phyloP scores from a whole-genome alignment of 768 basidiomycete species.

The Ramaria sp. region DNA sequence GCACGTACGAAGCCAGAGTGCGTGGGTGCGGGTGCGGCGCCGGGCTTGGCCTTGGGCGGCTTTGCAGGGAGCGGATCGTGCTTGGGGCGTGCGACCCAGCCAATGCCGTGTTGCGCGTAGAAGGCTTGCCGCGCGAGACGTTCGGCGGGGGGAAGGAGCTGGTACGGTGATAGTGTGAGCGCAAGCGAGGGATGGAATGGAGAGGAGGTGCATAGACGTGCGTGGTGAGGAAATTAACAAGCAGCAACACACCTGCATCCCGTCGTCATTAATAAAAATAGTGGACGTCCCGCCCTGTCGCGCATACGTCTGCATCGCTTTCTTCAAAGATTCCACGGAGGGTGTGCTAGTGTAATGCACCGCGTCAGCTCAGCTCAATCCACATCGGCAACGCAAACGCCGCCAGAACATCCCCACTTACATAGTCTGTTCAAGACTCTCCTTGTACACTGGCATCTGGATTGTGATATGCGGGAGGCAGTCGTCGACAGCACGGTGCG shows the following conservation, averaged over 20 bases:
- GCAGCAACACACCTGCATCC: constrained; percentile 37
- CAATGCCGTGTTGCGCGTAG: constrained; percentile 62
- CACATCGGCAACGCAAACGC: too few species aligned
- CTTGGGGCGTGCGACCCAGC: constrained; percentile 73
- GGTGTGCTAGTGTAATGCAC: constrained; percentile 36
- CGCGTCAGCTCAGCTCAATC: too few species aligned
- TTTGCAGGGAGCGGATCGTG: not conserved
- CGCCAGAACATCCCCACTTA: too few species aligned
- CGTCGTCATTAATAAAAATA: constrained; percentile 80
- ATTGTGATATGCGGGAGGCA: constrained; percentile 67
- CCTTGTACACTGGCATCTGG: constrained; percentile 85
- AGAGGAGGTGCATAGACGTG: not conserved
- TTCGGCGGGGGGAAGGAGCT: constrained; percentile 46
- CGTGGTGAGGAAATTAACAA: not conserved
- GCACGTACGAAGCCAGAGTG: constrained; percentile 68
- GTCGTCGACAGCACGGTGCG: constrained; percentile 53
- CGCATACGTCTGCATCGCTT: constrained; percentile 86
- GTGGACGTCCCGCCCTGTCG: constrained; percentile 77
- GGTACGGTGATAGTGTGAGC: too few species aligned
- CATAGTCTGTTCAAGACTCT: constrained; percentile 75
- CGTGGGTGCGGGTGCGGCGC: constrained; percentile 8
- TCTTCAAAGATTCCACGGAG: constrained; percentile 68
- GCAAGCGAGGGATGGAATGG: not conserved
- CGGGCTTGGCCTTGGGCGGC: constrained; percentile 25
- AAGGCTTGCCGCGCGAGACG: constrained; percentile 56